Evolutionary conservation across 441 rosid genomes (phyloP), one percentile per base, ranked within the genome.

Genomic region (Pelargonium myrrhifolium): DNA sequence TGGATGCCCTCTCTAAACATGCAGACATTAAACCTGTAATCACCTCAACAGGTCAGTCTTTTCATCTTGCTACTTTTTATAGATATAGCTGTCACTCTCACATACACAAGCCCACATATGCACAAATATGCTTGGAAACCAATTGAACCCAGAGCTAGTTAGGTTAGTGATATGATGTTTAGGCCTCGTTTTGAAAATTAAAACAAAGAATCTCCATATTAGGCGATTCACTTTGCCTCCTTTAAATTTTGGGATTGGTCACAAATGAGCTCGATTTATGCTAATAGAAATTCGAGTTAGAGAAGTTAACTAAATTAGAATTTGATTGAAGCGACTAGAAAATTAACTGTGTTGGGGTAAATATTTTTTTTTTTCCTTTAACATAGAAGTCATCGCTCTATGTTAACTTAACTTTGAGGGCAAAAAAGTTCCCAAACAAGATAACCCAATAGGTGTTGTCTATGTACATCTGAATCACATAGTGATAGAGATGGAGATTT

Each of bases 1-100:
- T 89, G 80, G 96, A 91, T 83, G 96, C 97, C 66, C 96, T 93
- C 65, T 85, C 89, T 35, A 91, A 83, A 73, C 90, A 89, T 88
- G 99, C 97, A 72, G 78, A 91, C 17, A 89, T 93, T 77, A 76
- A 84, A 71, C 96, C 97, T 71, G 91, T 93, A 81, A 87, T 93
- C 84, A 93, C 99, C 71, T 89, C 99, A 64, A 93, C 99, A 42
- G 99, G 99, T 91, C 59, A 7, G 73, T 68, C 56, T 43, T 42
- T 64, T 59, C 40, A 39, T 35, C 45, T 62, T 67, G 56, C 6
- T 18, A 28, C 12, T 15, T 45, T 70, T 45, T 63, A n/a, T 28
- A 17, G 10, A 47, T 3, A 3, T 62, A 56, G 26, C 26, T 11
- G 5, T 49, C 65, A 22, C 20, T 53, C 51, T 31, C 18, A 43